Evolutionary conservation across 2,329 filamentous ascomycete genomes (phyloP), one percentile per base, ranked within the genome.

Genomic region (Curvularia lunata): DNA sequence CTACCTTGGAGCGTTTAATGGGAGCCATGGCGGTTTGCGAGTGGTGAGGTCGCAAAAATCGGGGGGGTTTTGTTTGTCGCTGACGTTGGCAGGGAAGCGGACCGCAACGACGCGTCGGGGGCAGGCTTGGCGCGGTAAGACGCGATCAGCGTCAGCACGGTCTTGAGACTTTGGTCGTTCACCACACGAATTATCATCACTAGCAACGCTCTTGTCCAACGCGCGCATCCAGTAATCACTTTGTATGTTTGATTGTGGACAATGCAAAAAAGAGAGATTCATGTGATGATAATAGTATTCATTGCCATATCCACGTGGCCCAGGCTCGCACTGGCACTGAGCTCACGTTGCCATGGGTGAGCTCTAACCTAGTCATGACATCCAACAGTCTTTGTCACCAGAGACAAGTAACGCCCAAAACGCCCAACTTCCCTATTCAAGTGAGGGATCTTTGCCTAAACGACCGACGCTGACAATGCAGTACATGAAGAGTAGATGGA

Each of bases 1-100:
- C 79, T 41, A 77, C 67, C 52, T 75, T 79, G 7, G 79, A 77
- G 28, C 74, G 71, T 28, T 75, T 69, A 34, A 74, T 72, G 30
- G 76, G 77, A 37, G 78, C 73, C 79, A 81, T 81, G 52, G 30
- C 38, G n/a, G 52, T 27, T 48, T 80, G 52, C 32, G 43, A 23
- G 56, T 34, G 43, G 19, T 30, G 53, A 52, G 48, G 57, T 54
- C 56, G 59, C 56, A 60, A 56, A 56, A 56, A 56, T 66, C 27
- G 64, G 57, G 56, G 59, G 66, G 25, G 25, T 27, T 64, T 57
- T 37, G 25, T 52, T 58, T 54, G 49, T 51, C 43, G 67, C 68
- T 73, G 63, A 73, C 67, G 65, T 66, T 65, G 66, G 59, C 58
- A 56, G 32, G 46, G 46, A 43, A 34, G 18, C 53, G 52, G 51